Conservation (phyloP, 2,329 filamentous ascomycete species). For the Aspergillus flavus region DNA sequence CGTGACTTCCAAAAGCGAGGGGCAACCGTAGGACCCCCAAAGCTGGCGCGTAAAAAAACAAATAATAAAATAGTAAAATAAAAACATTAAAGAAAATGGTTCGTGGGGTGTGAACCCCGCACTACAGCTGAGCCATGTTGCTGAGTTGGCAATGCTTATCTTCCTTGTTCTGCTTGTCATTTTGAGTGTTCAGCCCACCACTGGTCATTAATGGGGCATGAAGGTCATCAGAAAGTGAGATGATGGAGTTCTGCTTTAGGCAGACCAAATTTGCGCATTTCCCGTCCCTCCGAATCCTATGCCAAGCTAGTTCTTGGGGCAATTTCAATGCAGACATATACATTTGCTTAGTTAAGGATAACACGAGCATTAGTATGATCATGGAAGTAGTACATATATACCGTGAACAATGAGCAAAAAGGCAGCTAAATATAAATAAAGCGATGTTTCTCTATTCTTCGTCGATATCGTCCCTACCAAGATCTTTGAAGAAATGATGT, state of each 20-base stretch:
- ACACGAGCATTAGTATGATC: not conserved
- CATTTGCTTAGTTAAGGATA: not conserved
- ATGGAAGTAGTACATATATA: not conserved
- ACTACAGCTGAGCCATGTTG: slow-evolving; percentile 17
- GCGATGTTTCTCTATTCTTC: not conserved
- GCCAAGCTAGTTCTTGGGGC: not conserved
- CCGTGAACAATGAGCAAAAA: not conserved
- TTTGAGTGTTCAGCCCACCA: slow-evolving; percentile 21
- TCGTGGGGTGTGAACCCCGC: slow-evolving; percentile 20
- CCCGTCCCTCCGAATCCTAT: not conserved
- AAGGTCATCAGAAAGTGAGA: not conserved
- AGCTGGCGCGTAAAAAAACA: not conserved
- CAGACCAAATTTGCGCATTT: not conserved
- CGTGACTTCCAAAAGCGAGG: slow-evolving; percentile 1
- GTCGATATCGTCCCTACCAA: not conserved
- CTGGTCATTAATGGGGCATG: not conserved
- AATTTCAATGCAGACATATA: not conserved
- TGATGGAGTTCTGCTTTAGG: not conserved
- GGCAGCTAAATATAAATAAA: not conserved
- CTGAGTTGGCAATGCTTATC: slow-evolving; percentile 20
- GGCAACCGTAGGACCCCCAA: slow-evolving; percentile 8
- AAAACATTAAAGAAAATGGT: not conserved
- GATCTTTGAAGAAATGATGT: not conserved
- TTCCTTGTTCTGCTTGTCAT: not conserved
- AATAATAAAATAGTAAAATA: not conserved